Conservation (phyloP, 768 basidiomycete species). For the Ramaria sp. region DNA sequence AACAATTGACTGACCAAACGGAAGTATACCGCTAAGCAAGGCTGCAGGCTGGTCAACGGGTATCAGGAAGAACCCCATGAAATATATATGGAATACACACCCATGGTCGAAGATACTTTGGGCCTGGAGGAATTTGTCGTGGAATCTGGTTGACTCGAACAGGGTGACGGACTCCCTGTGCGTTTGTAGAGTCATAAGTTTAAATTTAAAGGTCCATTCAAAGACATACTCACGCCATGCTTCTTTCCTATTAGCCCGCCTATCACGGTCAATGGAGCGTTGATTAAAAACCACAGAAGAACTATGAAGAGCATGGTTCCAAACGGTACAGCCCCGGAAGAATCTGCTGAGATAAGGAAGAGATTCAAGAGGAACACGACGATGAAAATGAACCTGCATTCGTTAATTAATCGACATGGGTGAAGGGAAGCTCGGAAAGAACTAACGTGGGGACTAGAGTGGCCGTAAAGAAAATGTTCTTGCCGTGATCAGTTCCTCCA, state of each 20-base stretch:
- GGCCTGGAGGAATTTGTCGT: slow-evolving; percentile 85
- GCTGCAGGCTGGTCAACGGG: slow-evolving; percentile 40
- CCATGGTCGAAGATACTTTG: slow-evolving; percentile 77
- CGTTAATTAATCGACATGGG: background rate
- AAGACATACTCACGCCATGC: slow-evolving; percentile 55
- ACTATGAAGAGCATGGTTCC: slow-evolving; percentile 82
- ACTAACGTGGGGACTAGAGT: slow-evolving; percentile 78
- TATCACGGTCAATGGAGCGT: slow-evolving; percentile 61
- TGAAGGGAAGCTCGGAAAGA: background rate
- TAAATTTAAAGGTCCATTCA: background rate
- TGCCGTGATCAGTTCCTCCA: slow-evolving; percentile 66
- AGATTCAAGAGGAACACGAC: slow-evolving; percentile 87
- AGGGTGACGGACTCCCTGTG: slow-evolving; percentile 64
- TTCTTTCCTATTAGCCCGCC: slow-evolving; percentile 82
- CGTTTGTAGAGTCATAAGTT: background rate
- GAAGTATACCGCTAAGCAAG: slow-evolving; percentile 82
- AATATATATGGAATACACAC: slow-evolving; percentile 30
- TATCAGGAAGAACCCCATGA: slow-evolving; percentile 6
- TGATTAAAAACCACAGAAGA: slow-evolving; percentile 88
- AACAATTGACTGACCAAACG: slow-evolving; percentile 56
- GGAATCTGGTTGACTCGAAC: slow-evolving; percentile 89
- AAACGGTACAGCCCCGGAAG: slow-evolving; percentile 94
- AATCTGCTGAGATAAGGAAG: slow-evolving; percentile 73
- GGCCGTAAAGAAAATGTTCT: slow-evolving; percentile 81
- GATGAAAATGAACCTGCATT: slow-evolving; percentile 62